Conservation (phyloP, 768 basidiomycete species). For the Trametes villosa region DNA sequence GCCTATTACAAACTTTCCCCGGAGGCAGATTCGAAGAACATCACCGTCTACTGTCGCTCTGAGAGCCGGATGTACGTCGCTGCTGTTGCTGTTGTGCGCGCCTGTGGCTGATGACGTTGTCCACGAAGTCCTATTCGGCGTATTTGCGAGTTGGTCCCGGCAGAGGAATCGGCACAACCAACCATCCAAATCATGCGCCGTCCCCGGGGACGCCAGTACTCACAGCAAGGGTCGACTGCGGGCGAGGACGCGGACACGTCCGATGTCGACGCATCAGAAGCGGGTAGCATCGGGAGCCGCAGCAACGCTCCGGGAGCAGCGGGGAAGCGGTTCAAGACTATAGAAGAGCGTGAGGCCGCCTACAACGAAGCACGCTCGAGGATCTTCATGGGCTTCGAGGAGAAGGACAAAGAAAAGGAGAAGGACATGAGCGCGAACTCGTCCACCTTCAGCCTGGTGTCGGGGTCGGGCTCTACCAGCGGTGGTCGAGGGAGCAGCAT, state of each 20-base stretch:
- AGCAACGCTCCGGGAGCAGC: slow-evolving; percentile 61
- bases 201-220: slow-evolving; percentile 59
- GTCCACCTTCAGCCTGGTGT: slow-evolving; percentile 71
- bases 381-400: slow-evolving; percentile 85
- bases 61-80: slow-evolving; percentile 78
- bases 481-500: slow-evolving; percentile 59
- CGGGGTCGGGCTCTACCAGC: slow-evolving; percentile 64
- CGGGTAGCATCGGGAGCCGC: slow-evolving; percentile 76
- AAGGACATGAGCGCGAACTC: slow-evolving; percentile 79
- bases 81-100: slow-evolving; percentile 1
- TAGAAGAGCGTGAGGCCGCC: slow-evolving; percentile 87
- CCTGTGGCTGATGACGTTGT: slow-evolving; percentile 15
- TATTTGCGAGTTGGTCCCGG: slow-evolving; percentile 77
- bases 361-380: slow-evolving; percentile 85
- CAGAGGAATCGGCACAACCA: slow-evolving; percentile 69
- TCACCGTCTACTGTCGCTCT: slow-evolving; percentile 55
- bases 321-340: slow-evolving; percentile 74
- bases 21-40: slow-evolving; percentile 72
- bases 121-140: slow-evolving; percentile 64
- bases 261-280: slow-evolving; percentile 78
- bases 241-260: slow-evolving; percentile 80
- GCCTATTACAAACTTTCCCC: slow-evolving; percentile 77
- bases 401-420: slow-evolving; percentile 58
- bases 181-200: slow-evolving; percentile 90
- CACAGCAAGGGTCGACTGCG: slow-evolving; percentile 72